phyloP scores from a whole-genome alignment of 768 basidiomycete genomes.

The Mycena kentingensis region DNA sequence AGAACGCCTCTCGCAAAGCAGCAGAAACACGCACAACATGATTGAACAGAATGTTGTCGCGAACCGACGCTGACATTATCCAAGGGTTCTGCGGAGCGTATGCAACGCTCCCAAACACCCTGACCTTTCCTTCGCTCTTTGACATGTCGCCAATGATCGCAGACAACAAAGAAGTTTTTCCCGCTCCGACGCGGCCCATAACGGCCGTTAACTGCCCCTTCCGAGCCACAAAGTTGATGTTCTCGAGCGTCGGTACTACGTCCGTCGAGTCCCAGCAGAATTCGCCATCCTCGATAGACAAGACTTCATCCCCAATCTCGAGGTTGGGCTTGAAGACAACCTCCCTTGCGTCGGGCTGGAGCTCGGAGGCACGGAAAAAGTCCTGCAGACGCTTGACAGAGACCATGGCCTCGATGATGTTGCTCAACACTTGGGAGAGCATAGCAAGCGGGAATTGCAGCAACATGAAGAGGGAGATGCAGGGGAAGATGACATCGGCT shows the following conservation, averaged over 20 bases:
- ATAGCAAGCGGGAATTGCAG: constrained; percentile 85
- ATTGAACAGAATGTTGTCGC: constrained; percentile 91
- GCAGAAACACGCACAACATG: constrained; percentile 42
- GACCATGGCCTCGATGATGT: constrained; percentile 84
- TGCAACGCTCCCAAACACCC: constrained; percentile 67
- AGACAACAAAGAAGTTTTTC: constrained; percentile 80
- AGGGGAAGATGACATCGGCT: constrained; percentile 93
- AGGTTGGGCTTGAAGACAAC: constrained; percentile 46
- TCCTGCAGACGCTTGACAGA: constrained; percentile 76
- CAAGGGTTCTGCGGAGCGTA: constrained; percentile 90
- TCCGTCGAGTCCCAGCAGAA: constrained; percentile 75
- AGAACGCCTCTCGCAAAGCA: background rate
- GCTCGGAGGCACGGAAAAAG: constrained; percentile 78
- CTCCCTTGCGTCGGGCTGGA: constrained; percentile 76
- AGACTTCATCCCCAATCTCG: constrained; percentile 63
- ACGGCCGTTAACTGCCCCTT: constrained; percentile 88
- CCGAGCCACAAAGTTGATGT: constrained; percentile 69
- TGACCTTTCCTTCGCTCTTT: constrained; percentile 70
- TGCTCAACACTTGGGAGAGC: constrained; percentile 74
- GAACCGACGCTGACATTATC: constrained; percentile 84
- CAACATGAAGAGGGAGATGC: constrained; percentile 87
- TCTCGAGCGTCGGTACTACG: constrained; percentile 67
- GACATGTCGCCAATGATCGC: constrained; percentile 90
- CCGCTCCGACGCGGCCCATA: constrained; percentile 87
- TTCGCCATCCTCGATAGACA: constrained; percentile 73